Evolutionary conservation across 768 basidiomycete species (phyloP).

Genomic region (Collybia sordida): DNA sequence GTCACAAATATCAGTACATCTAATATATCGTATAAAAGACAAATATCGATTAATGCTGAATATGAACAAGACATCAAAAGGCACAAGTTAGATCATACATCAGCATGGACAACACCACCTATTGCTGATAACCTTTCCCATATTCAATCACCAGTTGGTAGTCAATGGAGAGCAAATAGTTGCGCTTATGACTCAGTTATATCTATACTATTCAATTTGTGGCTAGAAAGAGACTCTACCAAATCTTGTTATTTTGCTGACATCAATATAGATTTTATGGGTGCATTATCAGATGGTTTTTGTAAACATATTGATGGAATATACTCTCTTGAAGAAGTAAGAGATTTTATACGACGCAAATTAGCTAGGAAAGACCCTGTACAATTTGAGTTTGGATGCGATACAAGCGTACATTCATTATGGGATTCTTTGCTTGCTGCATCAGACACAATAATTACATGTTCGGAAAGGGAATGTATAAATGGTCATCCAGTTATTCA

Average conservation of each 20-base stretch:
- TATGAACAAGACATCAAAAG: no score
- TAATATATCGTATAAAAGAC: no score
- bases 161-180: constrained; percentile 23
- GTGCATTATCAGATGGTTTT: neutral
- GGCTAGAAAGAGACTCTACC: constrained; percentile 5
- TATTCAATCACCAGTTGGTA: constrained; percentile 9
- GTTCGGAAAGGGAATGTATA: neutral
- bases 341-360: neutral
- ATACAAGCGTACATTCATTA: constrained; percentile 6
- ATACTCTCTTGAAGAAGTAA: neutral
- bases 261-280: neutral
- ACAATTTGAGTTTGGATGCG: neutral
- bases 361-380: neutral
- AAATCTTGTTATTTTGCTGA: neutral
- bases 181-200: constrained; percentile 30
- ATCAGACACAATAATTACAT: neutral
- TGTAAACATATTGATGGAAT: neutral
- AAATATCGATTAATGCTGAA: no score
- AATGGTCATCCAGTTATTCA: neutral
- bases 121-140: no score
- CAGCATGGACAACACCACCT: no score
- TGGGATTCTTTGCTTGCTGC: neutral
- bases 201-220: constrained; percentile 18
- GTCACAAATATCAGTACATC: no score
- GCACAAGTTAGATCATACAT: no score